phyloP scores from a whole-genome alignment of 225 moss, liverwort and hornwort genomes.

The Asterella californica region DNA sequence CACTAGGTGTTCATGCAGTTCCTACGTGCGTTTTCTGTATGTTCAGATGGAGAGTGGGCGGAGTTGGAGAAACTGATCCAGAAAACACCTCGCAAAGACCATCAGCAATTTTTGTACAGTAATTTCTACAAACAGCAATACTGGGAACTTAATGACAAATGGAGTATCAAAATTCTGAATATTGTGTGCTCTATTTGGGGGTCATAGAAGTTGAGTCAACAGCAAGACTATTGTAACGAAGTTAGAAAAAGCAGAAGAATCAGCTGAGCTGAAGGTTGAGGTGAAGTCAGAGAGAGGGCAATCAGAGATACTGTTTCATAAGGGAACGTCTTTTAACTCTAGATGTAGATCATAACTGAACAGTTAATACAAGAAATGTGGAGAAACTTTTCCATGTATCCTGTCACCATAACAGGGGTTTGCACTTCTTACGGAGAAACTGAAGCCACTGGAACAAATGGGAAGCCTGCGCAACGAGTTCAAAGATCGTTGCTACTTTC shows the following conservation, averaged over 20 bases:
- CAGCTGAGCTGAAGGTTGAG: not conserved
- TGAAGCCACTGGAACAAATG: slow-evolving; percentile 86
- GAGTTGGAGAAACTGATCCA: slow-evolving; percentile 89
- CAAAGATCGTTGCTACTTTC: slow-evolving; percentile 80
- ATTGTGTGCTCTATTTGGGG: not conserved
- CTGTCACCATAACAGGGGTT: slow-evolving; percentile 53
- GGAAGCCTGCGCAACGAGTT: slow-evolving; percentile 85
- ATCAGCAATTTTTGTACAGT: slow-evolving; percentile 81
- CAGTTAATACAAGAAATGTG: not conserved
- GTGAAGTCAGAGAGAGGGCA: not conserved
- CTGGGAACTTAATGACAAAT: slow-evolving; percentile 79
- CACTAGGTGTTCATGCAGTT: not conserved
- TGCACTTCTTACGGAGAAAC: slow-evolving; percentile 72
- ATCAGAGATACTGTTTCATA: not conserved
- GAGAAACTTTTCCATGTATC: not conserved
- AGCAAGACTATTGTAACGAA: not conserved
- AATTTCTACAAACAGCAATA: slow-evolving; percentile 88
- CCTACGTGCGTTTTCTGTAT: not conserved
- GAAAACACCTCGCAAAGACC: slow-evolving; percentile 80
- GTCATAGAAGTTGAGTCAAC: not conserved
- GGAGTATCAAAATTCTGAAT: slow-evolving; percentile 64
- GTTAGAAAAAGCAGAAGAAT: not conserved
- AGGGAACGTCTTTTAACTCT: no score
- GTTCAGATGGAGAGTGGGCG: slow-evolving; percentile 79
- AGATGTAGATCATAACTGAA: not conserved